Conservation (phyloP, 2,329 filamentous ascomycete species). For the Xylaria sp. region DNA sequence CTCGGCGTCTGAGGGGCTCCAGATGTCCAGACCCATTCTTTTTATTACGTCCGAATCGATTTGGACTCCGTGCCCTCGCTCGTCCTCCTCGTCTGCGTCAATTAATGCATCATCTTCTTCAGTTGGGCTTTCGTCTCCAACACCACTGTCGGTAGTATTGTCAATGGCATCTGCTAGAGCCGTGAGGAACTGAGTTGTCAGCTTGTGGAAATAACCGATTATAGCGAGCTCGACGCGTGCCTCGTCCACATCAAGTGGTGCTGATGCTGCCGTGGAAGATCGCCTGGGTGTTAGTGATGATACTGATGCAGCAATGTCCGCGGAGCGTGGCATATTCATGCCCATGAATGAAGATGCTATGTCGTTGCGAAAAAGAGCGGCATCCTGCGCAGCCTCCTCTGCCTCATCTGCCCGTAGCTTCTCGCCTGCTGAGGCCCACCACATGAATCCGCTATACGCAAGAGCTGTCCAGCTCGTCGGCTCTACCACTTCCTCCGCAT, state of each 20-base stretch:
- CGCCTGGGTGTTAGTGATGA: conserved; percentile 57
- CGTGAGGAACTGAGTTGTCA: conserved; percentile 74
- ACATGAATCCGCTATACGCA: conserved; percentile 86
- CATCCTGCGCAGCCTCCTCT: conserved; percentile 67
- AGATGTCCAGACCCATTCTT: conserved; percentile 80
- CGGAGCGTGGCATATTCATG: conserved; percentile 49
- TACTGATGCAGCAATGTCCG: conserved; percentile 57
- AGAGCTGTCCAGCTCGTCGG: conserved; percentile 76
- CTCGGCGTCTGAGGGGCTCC: conserved; percentile 75
- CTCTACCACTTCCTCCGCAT: conserved; percentile 62
- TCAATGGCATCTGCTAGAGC: conserved; percentile 72
- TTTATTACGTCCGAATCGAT: conserved; percentile 74
- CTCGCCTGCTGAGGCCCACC: conserved; percentile 89
- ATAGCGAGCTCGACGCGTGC: conserved; percentile 73
- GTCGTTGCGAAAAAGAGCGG: conserved; percentile 63
- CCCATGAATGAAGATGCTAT: conserved; percentile 50
- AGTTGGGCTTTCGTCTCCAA: conserved; percentile 31
- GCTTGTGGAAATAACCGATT: conserved; percentile 83
- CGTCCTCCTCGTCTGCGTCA: conserved; percentile 51
- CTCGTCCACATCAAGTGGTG: conserved; percentile 53
- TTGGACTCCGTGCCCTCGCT: conserved; percentile 58
- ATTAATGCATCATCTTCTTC: conserved; percentile 44
- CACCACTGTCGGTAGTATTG: conserved; percentile 34
- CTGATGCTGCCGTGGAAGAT: conserved; percentile 38
- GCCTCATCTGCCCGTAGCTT: conserved; percentile 70